phyloP scores from a whole-genome alignment of 495 filamentous ascomycete species.

The Aspergillus avenaceus region DNA sequence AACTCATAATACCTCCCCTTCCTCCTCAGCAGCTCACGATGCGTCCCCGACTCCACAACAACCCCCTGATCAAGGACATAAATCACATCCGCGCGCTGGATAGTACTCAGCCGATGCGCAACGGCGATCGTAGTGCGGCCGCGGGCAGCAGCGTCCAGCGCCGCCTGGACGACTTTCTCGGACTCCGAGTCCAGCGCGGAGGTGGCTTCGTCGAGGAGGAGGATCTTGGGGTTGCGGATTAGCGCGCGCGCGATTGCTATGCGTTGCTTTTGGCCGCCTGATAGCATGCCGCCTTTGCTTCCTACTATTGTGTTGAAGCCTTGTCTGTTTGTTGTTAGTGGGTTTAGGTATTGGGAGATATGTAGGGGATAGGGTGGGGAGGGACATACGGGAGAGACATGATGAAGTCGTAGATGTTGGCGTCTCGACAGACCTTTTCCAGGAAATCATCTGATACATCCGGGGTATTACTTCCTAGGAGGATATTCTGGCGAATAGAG shows the following conservation, averaged over 20 bases:
- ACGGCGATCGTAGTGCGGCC: slow-evolving; percentile 77
- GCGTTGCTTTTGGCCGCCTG: slow-evolving; percentile 81
- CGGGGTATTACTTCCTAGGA: slow-evolving; percentile 58
- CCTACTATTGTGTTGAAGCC: slow-evolving; percentile 74
- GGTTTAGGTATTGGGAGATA: too few species aligned
- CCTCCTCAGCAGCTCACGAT: slow-evolving; percentile 59
- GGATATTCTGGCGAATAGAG: slow-evolving; percentile 75
- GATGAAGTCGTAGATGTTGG: slow-evolving; percentile 92
- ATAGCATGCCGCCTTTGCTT: slow-evolving; percentile 71
- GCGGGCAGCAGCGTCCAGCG: slow-evolving; percentile 67
- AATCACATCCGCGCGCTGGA: slow-evolving; percentile 78
- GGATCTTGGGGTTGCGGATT: slow-evolving; percentile 62
- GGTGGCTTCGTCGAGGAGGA: slow-evolving; percentile 80
- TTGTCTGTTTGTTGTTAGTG: slow-evolving; percentile 38
- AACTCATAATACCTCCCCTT: slow-evolving; percentile 71
- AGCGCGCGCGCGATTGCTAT: slow-evolving; percentile 75
- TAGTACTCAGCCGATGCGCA: slow-evolving; percentile 73
- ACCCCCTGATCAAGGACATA: slow-evolving; percentile 75
- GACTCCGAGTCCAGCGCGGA: slow-evolving; percentile 75
- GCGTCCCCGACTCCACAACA: slow-evolving; percentile 69
- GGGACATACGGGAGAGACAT: slow-evolving; percentile 51
- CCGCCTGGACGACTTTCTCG: slow-evolving; percentile 77
- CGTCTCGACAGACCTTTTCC: slow-evolving; percentile 72
- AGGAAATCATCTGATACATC: slow-evolving; percentile 64
- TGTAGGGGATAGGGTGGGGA: too few species aligned